Conservation (phyloP, 2,329 filamentous ascomycete species). For the Monosporascus cannonballus region DNA sequence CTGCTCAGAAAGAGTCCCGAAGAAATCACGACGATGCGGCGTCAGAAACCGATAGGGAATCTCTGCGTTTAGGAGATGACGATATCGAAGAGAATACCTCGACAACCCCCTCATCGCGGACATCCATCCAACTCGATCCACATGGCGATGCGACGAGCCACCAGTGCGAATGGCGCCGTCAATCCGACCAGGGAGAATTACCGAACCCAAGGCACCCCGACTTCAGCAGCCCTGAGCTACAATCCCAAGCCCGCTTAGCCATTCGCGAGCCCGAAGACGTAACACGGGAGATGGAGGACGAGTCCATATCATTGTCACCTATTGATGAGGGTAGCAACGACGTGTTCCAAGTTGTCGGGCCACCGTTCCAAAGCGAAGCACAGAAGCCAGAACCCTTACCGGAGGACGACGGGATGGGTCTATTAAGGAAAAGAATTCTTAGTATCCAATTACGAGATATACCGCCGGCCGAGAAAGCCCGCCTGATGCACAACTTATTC, state of each 20-base stretch:
- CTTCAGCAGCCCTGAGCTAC: constrained; percentile 1
- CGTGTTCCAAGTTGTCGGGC: constrained; percentile 1
- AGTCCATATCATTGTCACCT: constrained; percentile 6
- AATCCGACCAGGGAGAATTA: neutral
- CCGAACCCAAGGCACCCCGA: neutral
- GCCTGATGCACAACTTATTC: constrained; percentile 63
- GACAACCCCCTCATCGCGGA: constrained; percentile 22
- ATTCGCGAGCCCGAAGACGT: constrained; percentile 2
- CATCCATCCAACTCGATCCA: constrained; percentile 15
- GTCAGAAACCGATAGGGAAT: constrained; percentile 23
- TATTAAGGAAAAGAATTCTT: constrained; percentile 61
- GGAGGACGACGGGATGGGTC: constrained; percentile 73
- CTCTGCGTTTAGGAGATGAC: constrained; percentile 14
- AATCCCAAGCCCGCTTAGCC: neutral
- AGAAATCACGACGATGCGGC: constrained; percentile 22
- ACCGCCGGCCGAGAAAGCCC: constrained; percentile 59
- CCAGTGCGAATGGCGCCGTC: constrained; percentile 3
- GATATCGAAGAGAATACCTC: constrained; percentile 16
- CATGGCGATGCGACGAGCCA: constrained; percentile 4
- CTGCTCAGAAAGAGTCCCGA: constrained; percentile 18
- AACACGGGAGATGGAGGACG: constrained; percentile 5
- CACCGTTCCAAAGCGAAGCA: constrained; percentile 1
- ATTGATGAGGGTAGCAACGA: constrained; percentile 9
- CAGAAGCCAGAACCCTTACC: constrained; percentile 40
- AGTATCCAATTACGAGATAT: constrained; percentile 58